Conservation (phyloP, 31 red algal genomes). For the Porphyra umbilicalis region DNA sequence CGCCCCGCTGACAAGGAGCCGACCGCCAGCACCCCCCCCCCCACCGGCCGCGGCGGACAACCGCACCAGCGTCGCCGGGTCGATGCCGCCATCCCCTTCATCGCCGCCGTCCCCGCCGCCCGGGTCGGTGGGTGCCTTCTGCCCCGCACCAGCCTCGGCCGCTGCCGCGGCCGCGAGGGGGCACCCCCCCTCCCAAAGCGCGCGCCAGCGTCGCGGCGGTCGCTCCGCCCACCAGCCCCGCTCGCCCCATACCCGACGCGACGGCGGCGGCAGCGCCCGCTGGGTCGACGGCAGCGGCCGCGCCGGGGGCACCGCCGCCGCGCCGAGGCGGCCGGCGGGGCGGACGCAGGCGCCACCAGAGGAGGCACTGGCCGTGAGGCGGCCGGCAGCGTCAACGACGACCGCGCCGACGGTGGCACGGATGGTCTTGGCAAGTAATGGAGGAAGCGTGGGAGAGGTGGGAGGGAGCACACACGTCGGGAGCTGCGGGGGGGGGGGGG, state of each 20-base stretch:
- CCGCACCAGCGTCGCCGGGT: neutral
- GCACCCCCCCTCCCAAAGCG: neutral
- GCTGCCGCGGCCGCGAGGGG: neutral
- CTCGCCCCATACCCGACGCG: neutral
- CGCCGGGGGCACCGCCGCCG: neutral
- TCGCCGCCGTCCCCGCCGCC: neutral
- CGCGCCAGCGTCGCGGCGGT: neutral
- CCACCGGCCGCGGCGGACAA: neutral
- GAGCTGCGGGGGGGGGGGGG: no score
- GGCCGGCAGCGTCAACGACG: neutral
- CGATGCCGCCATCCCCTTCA: neutral
- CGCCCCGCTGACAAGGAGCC: neutral
- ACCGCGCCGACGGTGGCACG: neutral
- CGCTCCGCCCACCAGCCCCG: neutral
- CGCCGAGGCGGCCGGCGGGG: neutral
- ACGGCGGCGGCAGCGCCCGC: neutral
- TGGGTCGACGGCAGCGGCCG: neutral
- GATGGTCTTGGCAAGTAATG: no score
- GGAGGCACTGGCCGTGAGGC: neutral
- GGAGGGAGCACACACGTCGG: no score
- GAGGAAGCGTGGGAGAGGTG: no score
- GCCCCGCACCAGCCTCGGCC: neutral
- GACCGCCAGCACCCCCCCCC: neutral
- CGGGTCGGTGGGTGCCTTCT: neutral
- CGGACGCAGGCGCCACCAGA: neutral